phyloP scores from a whole-genome alignment of 1,284 basidiomycete genomes.

The Austroboletus novae-zelandiae region DNA sequence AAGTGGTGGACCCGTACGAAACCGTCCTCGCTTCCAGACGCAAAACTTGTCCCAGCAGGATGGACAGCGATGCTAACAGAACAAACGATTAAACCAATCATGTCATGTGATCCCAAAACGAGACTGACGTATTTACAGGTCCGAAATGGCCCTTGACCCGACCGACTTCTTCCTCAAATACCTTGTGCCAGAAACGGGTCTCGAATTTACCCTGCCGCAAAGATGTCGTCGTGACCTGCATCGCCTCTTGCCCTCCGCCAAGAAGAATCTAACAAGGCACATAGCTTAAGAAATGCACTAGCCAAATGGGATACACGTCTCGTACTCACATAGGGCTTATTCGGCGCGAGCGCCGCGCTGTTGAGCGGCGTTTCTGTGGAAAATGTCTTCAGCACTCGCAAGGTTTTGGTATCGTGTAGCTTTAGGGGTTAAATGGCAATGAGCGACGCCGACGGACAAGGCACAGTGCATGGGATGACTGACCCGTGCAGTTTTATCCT shows the following conservation, averaged over 20 bases:
- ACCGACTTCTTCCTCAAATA: conserved; percentile 98
- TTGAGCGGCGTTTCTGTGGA: conserved; percentile 95
- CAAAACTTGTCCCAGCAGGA: conserved; percentile 86
- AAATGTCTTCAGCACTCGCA: conserved; percentile 92
- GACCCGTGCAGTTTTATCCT: conserved; percentile 95
- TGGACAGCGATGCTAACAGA: conserved; percentile 80
- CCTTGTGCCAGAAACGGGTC: conserved; percentile 97
- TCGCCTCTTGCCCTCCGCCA: conserved; percentile 97
- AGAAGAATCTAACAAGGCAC: conserved; percentile 63
- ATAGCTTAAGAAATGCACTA: neutral
- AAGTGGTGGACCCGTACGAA: conserved; percentile 92
- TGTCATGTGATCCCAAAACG: neutral
- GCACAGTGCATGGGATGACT: conserved; percentile 26
- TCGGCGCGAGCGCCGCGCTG: conserved; percentile 85
- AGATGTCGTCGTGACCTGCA: conserved; percentile 96
- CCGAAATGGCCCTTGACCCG: conserved; percentile 97
- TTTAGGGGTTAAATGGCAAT: conserved; percentile 30
- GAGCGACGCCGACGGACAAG: neutral
- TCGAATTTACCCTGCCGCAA: conserved; percentile 96
- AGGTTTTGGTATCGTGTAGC: conserved; percentile 88
- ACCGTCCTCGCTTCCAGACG: conserved; percentile 96
- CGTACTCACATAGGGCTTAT: conserved; percentile 73
- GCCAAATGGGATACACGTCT: conserved; percentile 1
- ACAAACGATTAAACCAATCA: conserved; percentile 4
- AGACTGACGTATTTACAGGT: conserved; percentile 90